These are phyloP conservation scores for Passiflora organensis DNA, from an alignment of 345 rosid genomes.

Conservation along the genomic window DNA sequence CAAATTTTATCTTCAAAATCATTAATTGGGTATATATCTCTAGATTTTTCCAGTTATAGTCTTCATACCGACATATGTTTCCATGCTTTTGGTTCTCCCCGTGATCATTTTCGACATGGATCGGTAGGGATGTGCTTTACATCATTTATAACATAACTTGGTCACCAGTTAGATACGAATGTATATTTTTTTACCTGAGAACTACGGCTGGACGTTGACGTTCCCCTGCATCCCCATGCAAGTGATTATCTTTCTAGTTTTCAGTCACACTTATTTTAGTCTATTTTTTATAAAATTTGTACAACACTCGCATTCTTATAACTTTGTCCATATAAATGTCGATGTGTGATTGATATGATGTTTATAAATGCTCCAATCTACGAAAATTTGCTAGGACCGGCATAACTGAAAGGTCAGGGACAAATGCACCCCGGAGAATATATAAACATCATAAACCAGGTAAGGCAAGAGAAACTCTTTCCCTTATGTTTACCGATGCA, in stretches of 20 bases:
- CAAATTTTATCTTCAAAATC: neutral
- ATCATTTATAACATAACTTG: neutral
- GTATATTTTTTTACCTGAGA: constrained; percentile 7
- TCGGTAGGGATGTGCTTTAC: neutral
- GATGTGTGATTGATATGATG: no score
- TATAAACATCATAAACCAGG: no score
- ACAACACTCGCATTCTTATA: no score
- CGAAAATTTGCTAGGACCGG: no score
- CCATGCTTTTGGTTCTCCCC: neutral
- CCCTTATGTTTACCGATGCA: no score
- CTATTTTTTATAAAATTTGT: neutral
- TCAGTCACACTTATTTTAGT: neutral
- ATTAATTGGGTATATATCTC: neutral
- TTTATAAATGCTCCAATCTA: no score
- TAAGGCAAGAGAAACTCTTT: no score
- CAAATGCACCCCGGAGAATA: no score
- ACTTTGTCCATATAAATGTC: no score
- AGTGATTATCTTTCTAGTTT: constrained; percentile 1
- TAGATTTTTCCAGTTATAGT: neutral
- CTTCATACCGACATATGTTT: no score
- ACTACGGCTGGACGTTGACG: constrained; percentile 23
- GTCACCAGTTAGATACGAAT: neutral
- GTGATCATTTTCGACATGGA: constrained; percentile 3
- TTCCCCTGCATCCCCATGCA: constrained; percentile 30
- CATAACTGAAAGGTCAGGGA: no score